Evolutionary conservation across 2,329 filamentous ascomycete species (phyloP).

Genomic region (Fusarium xylarioides): DNA sequence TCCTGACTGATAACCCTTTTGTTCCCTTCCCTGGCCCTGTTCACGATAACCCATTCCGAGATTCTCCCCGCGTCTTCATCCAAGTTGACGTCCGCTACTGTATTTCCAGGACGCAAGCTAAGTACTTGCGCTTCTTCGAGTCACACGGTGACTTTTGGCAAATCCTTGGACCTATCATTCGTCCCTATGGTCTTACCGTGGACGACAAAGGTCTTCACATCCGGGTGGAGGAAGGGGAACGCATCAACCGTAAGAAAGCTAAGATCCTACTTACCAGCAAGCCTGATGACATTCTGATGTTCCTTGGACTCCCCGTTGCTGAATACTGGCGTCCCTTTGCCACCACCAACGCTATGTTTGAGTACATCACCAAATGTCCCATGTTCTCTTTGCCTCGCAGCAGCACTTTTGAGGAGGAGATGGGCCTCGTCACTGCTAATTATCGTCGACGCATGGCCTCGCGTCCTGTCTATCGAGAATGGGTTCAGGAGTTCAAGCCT

Average conservation of each 20-base stretch:
- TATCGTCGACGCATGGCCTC: constrained; percentile 65
- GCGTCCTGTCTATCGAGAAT: constrained; percentile 67
- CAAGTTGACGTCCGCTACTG: constrained; percentile 76
- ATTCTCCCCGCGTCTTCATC: constrained; percentile 52
- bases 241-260: constrained; percentile 62
- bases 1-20: not conserved
- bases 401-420: constrained; percentile 44
- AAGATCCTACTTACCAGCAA: constrained; percentile 69
- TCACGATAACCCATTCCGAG: constrained; percentile 42
- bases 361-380: constrained; percentile 66
- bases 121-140: constrained; percentile 74
- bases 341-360: constrained; percentile 65
- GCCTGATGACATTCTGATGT: constrained; percentile 64
- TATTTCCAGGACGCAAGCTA: constrained; percentile 50
- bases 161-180: constrained; percentile 69
- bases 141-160: constrained; percentile 78
- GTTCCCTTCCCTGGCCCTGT: not conserved
- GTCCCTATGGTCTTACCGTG: constrained; percentile 71
- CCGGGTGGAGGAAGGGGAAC: constrained; percentile 74
- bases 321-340: constrained; percentile 66
- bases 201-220: constrained; percentile 72
- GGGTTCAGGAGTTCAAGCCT: constrained; percentile 72
- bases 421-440: constrained; percentile 54
- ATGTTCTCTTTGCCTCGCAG: constrained; percentile 58
- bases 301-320: constrained; percentile 66